These are phyloP conservation scores for Monocercomonoides exilis DNA, from an alignment of 78 protist species.

Conservation along the genomic window DNA sequence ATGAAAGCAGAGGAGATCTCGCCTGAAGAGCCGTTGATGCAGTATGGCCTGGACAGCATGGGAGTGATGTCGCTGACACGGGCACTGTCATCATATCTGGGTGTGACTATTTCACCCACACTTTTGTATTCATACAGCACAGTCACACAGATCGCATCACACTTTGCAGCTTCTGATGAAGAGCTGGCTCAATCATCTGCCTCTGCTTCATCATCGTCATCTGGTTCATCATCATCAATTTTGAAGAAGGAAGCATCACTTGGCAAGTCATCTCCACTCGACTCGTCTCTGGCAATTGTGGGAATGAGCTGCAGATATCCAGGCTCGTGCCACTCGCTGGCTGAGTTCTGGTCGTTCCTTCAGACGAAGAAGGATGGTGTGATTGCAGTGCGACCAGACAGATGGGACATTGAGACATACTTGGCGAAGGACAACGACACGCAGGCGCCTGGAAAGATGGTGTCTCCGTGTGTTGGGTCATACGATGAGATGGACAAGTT, in stretches of 20 bases:
- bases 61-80: neutral
- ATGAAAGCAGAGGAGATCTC: neutral
- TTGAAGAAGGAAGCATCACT: neutral
- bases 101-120: neutral
- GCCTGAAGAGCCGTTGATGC: neutral
- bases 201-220: too few species aligned
- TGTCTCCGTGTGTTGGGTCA: neutral
- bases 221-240: neutral
- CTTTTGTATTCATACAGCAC: neutral
- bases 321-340: neutral
- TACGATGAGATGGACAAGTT: conserved; percentile 14
- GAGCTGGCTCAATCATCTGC: too few species aligned
- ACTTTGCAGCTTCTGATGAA: neutral
- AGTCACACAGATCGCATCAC: neutral
- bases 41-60: conserved; percentile 1
- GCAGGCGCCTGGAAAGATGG: neutral
- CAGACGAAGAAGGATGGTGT: neutral
- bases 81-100: neutral
- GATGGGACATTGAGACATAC: neutral
- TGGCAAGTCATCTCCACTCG: neutral
- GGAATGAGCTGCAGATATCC: conserved; percentile 12
- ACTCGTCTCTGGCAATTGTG: neutral
- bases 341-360: conserved; percentile 9
- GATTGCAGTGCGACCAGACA: neutral
- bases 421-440: neutral